Evolutionary conservation across 768 basidiomycete species (phyloP).

Genomic region (Tylopilus felleus): DNA sequence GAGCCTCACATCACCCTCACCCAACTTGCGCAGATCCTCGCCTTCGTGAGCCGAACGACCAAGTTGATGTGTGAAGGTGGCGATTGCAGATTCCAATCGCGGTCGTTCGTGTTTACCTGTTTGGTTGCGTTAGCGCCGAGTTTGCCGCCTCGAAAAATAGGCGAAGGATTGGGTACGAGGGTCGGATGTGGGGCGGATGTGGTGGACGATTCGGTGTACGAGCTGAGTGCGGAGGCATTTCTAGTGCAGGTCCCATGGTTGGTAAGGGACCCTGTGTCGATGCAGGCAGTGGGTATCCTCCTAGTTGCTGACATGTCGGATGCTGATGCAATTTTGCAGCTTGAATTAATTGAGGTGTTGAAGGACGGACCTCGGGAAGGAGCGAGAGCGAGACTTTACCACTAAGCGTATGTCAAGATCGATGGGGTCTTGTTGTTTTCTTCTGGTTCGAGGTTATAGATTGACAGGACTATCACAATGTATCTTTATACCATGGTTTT

Average conservation of each 20-base stretch:
- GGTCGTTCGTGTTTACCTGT: slow-evolving; percentile 12
- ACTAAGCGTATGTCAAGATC: not conserved
- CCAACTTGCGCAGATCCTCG: slow-evolving; percentile 7
- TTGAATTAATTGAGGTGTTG: not conserved
- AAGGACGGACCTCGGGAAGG: not conserved
- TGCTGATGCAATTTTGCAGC: not conserved
- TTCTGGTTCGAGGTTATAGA: no score
- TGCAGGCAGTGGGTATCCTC: slow-evolving; percentile 2
- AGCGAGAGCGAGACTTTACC: not conserved
- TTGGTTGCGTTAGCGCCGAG: slow-evolving; percentile 3
- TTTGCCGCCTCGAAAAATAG: not conserved
- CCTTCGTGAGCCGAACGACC: slow-evolving; percentile 6
- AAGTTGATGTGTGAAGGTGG: slow-evolving; percentile 5
- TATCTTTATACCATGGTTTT: no score
- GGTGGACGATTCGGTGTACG: slow-evolving; percentile 10
- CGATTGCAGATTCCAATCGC: slow-evolving; percentile 12
- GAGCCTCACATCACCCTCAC: not conserved
- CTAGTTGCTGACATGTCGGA: not conserved
- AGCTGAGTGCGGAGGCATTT: slow-evolving; percentile 10
- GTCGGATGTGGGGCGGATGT: not conserved
- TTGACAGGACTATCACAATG: no score
- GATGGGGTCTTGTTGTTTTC: no score
- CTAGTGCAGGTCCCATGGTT: slow-evolving; percentile 4
- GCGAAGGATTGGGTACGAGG: not conserved
- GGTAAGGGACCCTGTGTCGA: not conserved